Conservation (phyloP, 305 asterid species). For the Fraxinus xanthoxyloides region DNA sequence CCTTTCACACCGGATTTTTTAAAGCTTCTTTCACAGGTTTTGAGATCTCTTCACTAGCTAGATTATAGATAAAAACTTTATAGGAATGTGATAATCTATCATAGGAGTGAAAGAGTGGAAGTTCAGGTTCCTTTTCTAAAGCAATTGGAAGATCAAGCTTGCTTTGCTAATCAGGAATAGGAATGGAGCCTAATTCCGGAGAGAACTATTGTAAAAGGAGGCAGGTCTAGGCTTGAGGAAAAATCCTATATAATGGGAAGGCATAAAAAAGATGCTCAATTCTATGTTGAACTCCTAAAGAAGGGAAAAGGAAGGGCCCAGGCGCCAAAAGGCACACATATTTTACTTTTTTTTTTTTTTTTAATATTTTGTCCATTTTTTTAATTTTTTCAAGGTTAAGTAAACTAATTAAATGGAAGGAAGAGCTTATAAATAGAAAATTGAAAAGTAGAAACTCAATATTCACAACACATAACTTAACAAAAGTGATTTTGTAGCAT, state of each 20-base stretch:
- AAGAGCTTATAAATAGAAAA: neutral
- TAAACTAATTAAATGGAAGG: neutral
- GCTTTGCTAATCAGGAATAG: neutral
- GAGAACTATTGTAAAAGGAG: neutral
- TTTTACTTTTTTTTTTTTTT: neutral
- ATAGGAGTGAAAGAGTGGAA: neutral
- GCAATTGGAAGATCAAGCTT: neutral
- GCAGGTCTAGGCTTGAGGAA: neutral
- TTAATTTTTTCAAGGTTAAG: neutral
- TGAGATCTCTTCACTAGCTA: neutral
- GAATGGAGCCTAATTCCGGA: neutral
- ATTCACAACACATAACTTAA: neutral
- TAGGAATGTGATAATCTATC: neutral
- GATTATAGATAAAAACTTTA: neutral
- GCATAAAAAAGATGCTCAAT: neutral
- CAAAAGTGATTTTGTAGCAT: neutral
- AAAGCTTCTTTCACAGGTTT: neutral
- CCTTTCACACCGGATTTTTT: neutral
- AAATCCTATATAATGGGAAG: neutral
- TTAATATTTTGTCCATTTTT: neutral
- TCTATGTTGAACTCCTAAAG: neutral
- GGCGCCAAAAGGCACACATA: neutral
- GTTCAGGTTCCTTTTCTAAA: neutral
- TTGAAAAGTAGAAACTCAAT: neutral
- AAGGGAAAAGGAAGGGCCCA: neutral